These are phyloP conservation scores for Helenozyma rhizophorensis DNA, from an alignment of 805 yeast species.

Conservation along the genomic window DNA sequence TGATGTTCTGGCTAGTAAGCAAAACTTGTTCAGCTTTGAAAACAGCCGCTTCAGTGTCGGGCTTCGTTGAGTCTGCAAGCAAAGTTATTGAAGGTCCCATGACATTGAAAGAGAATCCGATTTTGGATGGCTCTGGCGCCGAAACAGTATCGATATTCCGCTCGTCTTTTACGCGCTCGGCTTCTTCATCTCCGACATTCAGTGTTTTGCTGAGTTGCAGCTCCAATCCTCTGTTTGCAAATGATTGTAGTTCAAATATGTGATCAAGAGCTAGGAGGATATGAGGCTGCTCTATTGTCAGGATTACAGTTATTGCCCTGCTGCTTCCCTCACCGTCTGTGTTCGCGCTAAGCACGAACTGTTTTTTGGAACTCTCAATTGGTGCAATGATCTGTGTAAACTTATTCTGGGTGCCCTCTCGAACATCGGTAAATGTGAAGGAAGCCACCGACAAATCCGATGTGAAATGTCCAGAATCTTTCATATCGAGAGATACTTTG, in stretches of 20 bases:
- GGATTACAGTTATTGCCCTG: conserved; percentile 43
- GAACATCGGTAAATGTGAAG: conserved; percentile 71
- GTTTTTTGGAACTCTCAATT: conserved; percentile 56
- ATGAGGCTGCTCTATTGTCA: conserved; percentile 76
- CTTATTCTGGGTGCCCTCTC: conserved; percentile 58
- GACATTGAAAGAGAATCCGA: conserved; percentile 62
- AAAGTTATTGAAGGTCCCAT: conserved; percentile 74
- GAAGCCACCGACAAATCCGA: conserved; percentile 66
- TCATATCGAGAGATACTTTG: conserved; percentile 47
- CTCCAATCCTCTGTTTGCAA: conserved; percentile 48
- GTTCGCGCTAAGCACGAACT: conserved; percentile 56
- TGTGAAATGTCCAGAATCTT: conserved; percentile 49
- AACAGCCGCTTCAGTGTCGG: conserved; percentile 81
- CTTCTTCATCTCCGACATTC: background rate
- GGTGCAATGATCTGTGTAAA: conserved; percentile 81
- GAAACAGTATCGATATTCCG: background rate
- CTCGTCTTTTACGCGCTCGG: conserved; percentile 1
- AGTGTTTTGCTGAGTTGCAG: conserved; percentile 8
- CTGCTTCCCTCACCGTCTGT: conserved; percentile 37
- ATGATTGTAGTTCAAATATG: conserved; percentile 67
- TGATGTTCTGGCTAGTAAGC: conserved; percentile 62
- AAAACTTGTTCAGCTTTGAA: conserved; percentile 79
- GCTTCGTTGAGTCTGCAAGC: conserved; percentile 70
- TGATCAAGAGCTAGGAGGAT: conserved; percentile 83
- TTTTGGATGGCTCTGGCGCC: conserved; percentile 8